Conservation (phyloP, 177 flowering plant genomes). For the Vitis hybrid region DNA sequence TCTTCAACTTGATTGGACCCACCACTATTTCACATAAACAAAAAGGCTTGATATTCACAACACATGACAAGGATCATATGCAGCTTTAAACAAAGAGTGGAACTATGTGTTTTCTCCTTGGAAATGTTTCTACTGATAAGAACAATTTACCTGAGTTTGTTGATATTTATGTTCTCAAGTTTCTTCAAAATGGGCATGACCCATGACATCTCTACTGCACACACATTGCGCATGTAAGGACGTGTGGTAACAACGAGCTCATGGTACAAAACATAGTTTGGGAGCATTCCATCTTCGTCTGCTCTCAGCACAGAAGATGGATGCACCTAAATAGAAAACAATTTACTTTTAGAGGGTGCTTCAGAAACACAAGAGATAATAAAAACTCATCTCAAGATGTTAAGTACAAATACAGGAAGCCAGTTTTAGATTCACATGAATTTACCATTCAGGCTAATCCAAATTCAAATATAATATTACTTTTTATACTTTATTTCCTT, state of each 20-base stretch:
- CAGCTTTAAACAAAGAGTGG: background rate
- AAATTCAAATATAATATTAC: too few relatives aligned
- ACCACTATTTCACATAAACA: slow-evolving; percentile 48
- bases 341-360: slow-evolving; percentile 1
- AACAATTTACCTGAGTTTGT: slow-evolving; percentile 52
- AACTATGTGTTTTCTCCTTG: background rate
- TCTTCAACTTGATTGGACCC: slow-evolving; percentile 29
- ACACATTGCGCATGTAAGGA: slow-evolving; percentile 71
- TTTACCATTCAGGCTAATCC: background rate
- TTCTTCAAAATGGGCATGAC: slow-evolving; percentile 53
- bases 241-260: slow-evolving; percentile 64
- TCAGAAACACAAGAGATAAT: background rate
- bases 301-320: slow-evolving; percentile 74
- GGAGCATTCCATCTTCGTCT: slow-evolving; percentile 75
- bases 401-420: background rate
- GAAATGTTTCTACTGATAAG: background rate
- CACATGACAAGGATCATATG: background rate
- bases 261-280: slow-evolving; percentile 58
- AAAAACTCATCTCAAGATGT: background rate
- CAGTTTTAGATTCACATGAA: background rate
- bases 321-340: slow-evolving; percentile 59
- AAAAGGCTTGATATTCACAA: slow-evolving; percentile 2
- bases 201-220: slow-evolving; percentile 66
- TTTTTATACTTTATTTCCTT: background rate
- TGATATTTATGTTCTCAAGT: slow-evolving; percentile 50